These are phyloP conservation scores for Vitis riparia DNA, from an alignment of 164 flowering plant genomes.

Conservation along the genomic window DNA sequence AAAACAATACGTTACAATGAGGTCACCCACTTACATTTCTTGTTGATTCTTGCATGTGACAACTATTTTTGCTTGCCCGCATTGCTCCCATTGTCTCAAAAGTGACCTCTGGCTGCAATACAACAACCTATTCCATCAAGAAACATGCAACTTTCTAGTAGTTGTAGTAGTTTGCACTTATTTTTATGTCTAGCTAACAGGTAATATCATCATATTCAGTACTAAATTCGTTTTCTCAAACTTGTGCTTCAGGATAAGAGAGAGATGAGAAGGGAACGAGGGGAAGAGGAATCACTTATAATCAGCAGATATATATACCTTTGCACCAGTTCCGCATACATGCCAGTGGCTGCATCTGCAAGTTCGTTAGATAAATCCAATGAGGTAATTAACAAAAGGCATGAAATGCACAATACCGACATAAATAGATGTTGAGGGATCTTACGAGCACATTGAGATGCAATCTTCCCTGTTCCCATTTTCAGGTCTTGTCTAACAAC, in stretches of 20 bases:
- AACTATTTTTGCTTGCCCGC: constrained; percentile 92
- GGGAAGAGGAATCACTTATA: neutral
- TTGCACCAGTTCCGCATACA: constrained; percentile 76
- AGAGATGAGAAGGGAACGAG: neutral
- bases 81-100: constrained; percentile 84
- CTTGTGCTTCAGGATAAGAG: no score
- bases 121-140: neutral
- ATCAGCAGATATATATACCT: constrained; percentile 43
- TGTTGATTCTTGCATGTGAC: constrained; percentile 90
- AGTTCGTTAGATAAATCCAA: constrained; percentile 2
- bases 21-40: constrained; percentile 78
- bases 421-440: neutral
- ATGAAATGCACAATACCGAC: neutral
- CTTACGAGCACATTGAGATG: constrained; percentile 99
- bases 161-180: no score
- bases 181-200: no score
- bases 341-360: constrained; percentile 96
- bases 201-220: no score
- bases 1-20: constrained; percentile 2
- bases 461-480: constrained; percentile 92
- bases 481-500: constrained; percentile 92
- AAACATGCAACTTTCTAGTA: no score
- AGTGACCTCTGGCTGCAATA: constrained; percentile 65
- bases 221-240: no score
- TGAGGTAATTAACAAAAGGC: constrained; percentile 6